phyloP scores from a whole-genome alignment of 768 basidiomycete genomes.

The Suillus alpinus region DNA sequence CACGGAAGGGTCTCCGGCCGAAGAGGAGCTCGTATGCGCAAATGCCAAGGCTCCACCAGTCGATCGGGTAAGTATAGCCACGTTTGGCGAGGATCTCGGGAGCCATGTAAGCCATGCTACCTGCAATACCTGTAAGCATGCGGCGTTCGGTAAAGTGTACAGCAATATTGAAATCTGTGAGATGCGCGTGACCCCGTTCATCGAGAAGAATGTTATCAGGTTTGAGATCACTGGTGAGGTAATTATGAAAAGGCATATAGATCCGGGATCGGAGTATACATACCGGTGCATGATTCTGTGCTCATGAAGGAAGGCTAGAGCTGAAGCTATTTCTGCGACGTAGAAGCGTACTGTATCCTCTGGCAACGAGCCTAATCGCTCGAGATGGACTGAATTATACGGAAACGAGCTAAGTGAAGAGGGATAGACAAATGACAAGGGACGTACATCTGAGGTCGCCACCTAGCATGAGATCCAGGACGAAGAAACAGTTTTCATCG shows the following conservation, averaged over 20 bases:
- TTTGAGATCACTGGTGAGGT: slow-evolving; percentile 74
- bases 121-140: slow-evolving; percentile 85
- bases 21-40: slow-evolving; percentile 92
- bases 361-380: slow-evolving; percentile 68
- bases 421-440: background rate
- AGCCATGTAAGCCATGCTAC: slow-evolving; percentile 99
- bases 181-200: slow-evolving; percentile 91
- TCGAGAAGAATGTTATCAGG: slow-evolving; percentile 98
- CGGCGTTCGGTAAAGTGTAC: slow-evolving; percentile 91
- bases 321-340: slow-evolving; percentile 86
- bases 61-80: slow-evolving; percentile 91
- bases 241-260: background rate
- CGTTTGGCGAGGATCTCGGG: slow-evolving; percentile 87
- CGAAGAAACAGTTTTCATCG: slow-evolving; percentile 98
- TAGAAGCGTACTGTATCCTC: slow-evolving; percentile 87
- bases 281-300: slow-evolving; percentile 96
- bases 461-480: slow-evolving; percentile 94
- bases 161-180: slow-evolving; percentile 98
- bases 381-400: slow-evolving; percentile 69
- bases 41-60: slow-evolving; percentile 97
- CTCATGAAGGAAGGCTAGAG: slow-evolving; percentile 86
- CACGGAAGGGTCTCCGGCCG: slow-evolving; percentile 88
- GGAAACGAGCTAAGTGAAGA: background rate
- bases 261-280: slow-evolving; percentile 20
- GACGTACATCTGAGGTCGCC: slow-evolving; percentile 88